Base-by-base conservation (phyloP, 2,329 filamentous ascomycete genomes). In the Penicillium oxalicum region DNA sequence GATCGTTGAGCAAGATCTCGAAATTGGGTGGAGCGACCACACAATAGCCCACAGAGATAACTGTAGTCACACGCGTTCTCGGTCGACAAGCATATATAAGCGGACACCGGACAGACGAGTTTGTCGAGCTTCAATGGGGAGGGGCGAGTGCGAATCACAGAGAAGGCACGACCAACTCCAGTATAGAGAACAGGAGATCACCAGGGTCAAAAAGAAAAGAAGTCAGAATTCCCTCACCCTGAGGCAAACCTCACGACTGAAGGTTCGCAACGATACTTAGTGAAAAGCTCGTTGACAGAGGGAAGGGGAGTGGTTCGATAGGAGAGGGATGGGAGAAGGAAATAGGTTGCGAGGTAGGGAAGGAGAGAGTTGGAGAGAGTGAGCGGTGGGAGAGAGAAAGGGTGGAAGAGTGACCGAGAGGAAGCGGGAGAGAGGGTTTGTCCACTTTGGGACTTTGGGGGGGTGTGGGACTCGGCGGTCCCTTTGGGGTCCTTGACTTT, bases 241-340 rank as follows among this genome's bases (percentile, higher is more conserved):
- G 48, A 61, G 55, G 53, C 56, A 54, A 60, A 55, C 49, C 51
- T 55, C 53, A 58, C 51, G 49, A 52, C 50, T 58, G 51, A 11
- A 60, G 52, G 43, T 58, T 50, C 58, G 59, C 64, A 72, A 74
- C 72, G 71, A 75, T 67, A 71, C 72, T 74, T 75, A 74, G 71
- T 74, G 69, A 75, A 75, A 75, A 74, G 72, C 71, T 75, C 72
- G 72, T 71, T 69, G 62, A 54, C 55, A 55, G 3, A 32, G 29
- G 47, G 44, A 36, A 46, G 48, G 50, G 46, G 32, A 34, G 44
- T 48, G 40, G 48, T 45, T 43, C 44, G 37, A 56, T 50, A 54
- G 46, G 52, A 28, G 48, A 55, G 53, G 50, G 54, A 56, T 54
- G 50, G 51, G 51, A 51, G 51, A 46, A 47, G 40, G 48, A 50